Evolutionary conservation across 805 yeast genomes (phyloP), one percentile per base, ranked within the genome.

Genomic region (Candida germanica): DNA sequence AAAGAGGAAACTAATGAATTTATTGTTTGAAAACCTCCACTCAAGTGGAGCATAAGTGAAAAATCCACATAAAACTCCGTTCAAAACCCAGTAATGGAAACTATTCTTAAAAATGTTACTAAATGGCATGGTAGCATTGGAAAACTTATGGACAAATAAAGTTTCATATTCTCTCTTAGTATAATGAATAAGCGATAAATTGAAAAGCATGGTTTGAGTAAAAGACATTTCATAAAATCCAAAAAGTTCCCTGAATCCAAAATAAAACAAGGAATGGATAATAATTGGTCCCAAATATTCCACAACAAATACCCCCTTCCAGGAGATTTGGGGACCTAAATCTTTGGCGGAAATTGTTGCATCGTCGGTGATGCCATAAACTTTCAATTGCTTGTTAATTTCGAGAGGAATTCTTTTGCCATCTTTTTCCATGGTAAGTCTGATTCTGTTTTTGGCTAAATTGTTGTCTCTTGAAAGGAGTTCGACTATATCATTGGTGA

Each of bases 201-300:
- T 54, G 45, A 69, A 79, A 1, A 83, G 73, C 27, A 73, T 51
- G 35, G 51, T 54, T 59, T 85, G 94, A 9, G 77, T 74, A 31
- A 46, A 50, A 2, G 78, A 66, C 50, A 74, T 79, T 33, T 49
- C 49, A 39, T 75, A 57, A 16, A 36, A 35, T 2, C 42, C 40
- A 32, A 42, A 50, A n/a, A 44, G 25, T n/a, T 29, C 26, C 19
- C 32, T 35, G 26, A 29, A 38, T 12, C 67, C 64, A 36, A 64
- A 71, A 56, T 78, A 91, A 36, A 84, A 65, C 12, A 87, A 38
- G 1, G 87, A 75, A 58, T 89, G 96, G 51, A 91, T 71, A 26
- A 89, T 30, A 38, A 93, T 66, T 7, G 98, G 98, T 3, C 98
- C 98, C 12, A 85, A 49, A 57, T 93, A 93, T 64, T 93, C 98